Evolutionary conservation across 1,284 basidiomycete species (phyloP), one percentile per base, ranked within the genome.

Genomic region (Marasmius tenuissimus): DNA sequence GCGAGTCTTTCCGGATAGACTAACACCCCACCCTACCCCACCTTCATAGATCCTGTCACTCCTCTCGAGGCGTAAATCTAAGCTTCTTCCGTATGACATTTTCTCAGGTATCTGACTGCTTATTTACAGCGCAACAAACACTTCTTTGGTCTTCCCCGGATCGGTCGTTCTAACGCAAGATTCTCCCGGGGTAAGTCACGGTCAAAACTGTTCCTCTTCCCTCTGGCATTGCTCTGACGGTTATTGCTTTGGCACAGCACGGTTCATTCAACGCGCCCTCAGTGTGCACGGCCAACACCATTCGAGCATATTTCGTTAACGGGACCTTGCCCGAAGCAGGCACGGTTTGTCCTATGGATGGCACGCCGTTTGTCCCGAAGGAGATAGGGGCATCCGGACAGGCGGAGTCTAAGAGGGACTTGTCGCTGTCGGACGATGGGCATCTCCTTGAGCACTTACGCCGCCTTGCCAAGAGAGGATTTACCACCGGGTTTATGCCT

Each of bases 231-330:
- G 18, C 14, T 4, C 14, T 18, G 14, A 45, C 14, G 14, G 3
- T 45, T 45, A 27, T 18, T 18, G 42, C 42, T 54, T 18, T 47
- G 22, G 33, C 34, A 11, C 52, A 66, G 65, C 65, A 65, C 37
- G 65, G 63, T 45, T 66, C 65, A 0, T 65, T 5, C 2, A 18
- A 18, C 18, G 14, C 42, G 5, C 42, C 42, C 14, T 45, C 42
- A 3, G 18, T 45, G 14, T 45, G 42, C 5, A 45, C 42, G 2
- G 18, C 14, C 18, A 45, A 45, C 2, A 5, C 42, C 18, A 5
- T 27, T 4, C 27, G 27, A 27, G 27, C 27, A 4, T 27, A 27
- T 27, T 27, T 27, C 27, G 4, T 27, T 5, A 45, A 45, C 42
- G 42, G 42, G 2, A 45, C 42, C 5, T 18, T 45, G 14, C 42